These are phyloP conservation scores for Xylariales sp. DNA, from an alignment of 2,329 filamentous ascomycete species.

Conservation along the genomic window DNA sequence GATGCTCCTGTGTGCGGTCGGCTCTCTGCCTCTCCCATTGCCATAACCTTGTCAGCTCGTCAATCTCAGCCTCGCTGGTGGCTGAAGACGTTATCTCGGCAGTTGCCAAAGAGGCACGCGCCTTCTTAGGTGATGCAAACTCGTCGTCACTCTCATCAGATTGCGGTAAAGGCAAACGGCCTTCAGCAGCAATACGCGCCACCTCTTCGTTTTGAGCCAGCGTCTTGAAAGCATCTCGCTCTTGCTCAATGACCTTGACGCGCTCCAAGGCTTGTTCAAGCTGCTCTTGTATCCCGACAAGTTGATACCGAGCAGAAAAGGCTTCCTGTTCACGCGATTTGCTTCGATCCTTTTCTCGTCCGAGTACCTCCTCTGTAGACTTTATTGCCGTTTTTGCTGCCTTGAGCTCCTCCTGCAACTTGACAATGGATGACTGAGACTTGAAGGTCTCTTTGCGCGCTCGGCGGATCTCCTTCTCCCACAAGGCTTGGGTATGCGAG, in stretches of 20 bases:
- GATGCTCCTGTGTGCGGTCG: slow-evolving; percentile 64
- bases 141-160: slow-evolving; percentile 50
- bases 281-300: slow-evolving; percentile 62
- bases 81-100: slow-evolving; percentile 51
- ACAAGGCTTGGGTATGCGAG: slow-evolving; percentile 60
- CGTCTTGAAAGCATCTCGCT: slow-evolving; percentile 69
- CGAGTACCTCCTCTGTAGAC: slow-evolving; percentile 53
- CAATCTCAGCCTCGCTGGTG: slow-evolving; percentile 53
- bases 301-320: slow-evolving; percentile 61
- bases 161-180: slow-evolving; percentile 60
- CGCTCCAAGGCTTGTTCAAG: slow-evolving; percentile 59
- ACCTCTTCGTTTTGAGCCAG: slow-evolving; percentile 70
- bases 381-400: slow-evolving; percentile 50
- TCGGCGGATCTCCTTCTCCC: slow-evolving; percentile 70
- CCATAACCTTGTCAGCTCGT: slow-evolving; percentile 48
- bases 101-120: slow-evolving; percentile 42
- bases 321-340: slow-evolving; percentile 63
- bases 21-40: slow-evolving; percentile 59
- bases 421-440: slow-evolving; percentile 63
- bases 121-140: slow-evolving; percentile 57
- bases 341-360: slow-evolving; percentile 59
- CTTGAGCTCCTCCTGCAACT: slow-evolving; percentile 71
- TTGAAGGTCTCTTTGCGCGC: slow-evolving; percentile 71
- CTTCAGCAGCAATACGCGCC: slow-evolving; percentile 67
- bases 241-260: slow-evolving; percentile 63